Base-by-base conservation (phyloP, 2,329 filamentous ascomycete species). In the Rosellinia necatrix region DNA sequence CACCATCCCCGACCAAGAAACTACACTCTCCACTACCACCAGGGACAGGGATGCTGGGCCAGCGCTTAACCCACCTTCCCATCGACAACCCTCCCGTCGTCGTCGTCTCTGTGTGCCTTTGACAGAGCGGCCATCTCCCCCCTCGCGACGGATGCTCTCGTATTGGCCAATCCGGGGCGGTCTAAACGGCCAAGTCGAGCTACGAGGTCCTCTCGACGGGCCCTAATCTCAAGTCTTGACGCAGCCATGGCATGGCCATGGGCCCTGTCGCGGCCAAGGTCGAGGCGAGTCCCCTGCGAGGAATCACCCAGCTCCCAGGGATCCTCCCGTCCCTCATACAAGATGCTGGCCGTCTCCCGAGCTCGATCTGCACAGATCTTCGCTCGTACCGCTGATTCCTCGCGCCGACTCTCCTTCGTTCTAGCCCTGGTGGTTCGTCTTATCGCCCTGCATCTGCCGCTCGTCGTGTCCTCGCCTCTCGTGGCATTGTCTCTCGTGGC, bases 181-280 rank as follows among this genome's bases (percentile, higher is more conserved):
- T 29, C 12, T 17, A 13, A 13, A 41, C 24, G 44, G 49, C n/a
- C 42, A 22, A 19, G 22, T 58, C 59, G 54, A 61, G 41, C 59
- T 44, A 46, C 60, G 57, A 64, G 58, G 64, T 46, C 63, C 65
- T 66, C 63, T 67, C 55, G 35, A 66, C 57, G 22, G 58, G 59
- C 56, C 65, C 41, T 58, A 58, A 65, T 65, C 57, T 64, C 48
- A 57, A 57, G 29, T 61, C 59, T 48, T 60, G 62, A 65, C 40
- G 58, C 51, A 57, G 4, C 30, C 4, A 6, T 32, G 30, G 30
- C 4, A 5, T 32, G 5, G 4, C 4, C 30, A 32, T 32, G 49
- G 56, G 58, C 53, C 30, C 56, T 59, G 55, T 27, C 13, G 40
- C 24, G 35, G 35, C 17, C 35, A 6, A n/a, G n/a, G n/a, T n/a